phyloP scores from a whole-genome alignment of 495 filamentous ascomycete genomes.

The Hypoxylon intermedium region DNA sequence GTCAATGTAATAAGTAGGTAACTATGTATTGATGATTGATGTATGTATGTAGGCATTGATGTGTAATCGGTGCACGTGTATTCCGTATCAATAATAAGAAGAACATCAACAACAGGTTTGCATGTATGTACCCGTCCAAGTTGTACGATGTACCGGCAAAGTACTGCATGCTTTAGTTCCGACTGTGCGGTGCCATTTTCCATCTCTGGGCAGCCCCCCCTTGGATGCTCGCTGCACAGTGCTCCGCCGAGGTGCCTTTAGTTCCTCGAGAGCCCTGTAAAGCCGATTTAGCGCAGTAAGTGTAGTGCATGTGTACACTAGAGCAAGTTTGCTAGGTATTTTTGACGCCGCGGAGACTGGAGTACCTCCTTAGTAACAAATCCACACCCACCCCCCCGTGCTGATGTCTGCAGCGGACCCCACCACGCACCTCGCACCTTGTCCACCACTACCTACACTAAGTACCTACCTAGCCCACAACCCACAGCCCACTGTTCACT shows the following conservation, averaged over 20 bases:
- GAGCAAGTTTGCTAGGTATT: conserved; percentile 16
- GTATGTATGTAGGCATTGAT: too few species aligned
- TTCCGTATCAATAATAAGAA: too few species aligned
- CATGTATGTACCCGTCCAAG: conserved; percentile 11
- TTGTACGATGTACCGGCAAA: conserved; percentile 19
- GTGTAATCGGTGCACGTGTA: neutral
- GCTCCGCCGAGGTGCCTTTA: conserved; percentile 28
- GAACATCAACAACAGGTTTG: neutral
- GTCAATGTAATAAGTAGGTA: too few species aligned
- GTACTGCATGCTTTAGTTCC: conserved; percentile 8
- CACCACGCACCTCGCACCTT: conserved; percentile 14
- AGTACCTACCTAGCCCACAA: too few species aligned
- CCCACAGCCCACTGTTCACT: neutral
- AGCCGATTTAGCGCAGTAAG: conserved; percentile 24
- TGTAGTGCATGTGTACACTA: too few species aligned
- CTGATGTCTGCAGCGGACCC: conserved; percentile 16
- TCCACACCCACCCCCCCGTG: conserved; percentile 26
- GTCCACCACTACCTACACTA: too few species aligned
- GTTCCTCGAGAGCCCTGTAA: conserved; percentile 27
- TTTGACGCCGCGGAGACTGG: conserved; percentile 20
- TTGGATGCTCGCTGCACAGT: conserved; percentile 18
- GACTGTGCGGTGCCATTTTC: too few species aligned
- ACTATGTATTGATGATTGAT: too few species aligned
- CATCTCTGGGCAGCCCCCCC: too few species aligned
- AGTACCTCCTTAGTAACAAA: neutral